Evolutionary conservation across 176 grass and related monocot species (phyloP), one percentile per base, ranked within the genome.

Genomic region (Aegilops sharonensis): DNA sequence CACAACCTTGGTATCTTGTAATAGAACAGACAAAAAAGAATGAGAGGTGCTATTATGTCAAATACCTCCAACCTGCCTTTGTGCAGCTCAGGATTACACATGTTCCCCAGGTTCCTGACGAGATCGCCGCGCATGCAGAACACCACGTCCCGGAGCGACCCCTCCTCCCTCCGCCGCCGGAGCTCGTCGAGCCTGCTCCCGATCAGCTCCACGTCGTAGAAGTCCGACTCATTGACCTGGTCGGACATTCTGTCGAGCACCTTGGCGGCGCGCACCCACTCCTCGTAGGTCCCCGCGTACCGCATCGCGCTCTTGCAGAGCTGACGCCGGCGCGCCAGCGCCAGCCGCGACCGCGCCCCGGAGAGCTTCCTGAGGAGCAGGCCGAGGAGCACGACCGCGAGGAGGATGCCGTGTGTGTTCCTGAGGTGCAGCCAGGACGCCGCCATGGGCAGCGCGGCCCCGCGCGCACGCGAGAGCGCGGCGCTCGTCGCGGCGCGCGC

Each of bases 21-120:
- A 68, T 45, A 75, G 24, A 32, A 27, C 25, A 67, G 10, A 79
- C 5, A 42, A 70, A 1, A 59, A 62, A 21, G 4, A 71, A 64
- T 9, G 5, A 29, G 11, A 71, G 39, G 37, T 57, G 57, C 21
- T 47, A 18, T 23, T 18, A 60, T 39, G 34, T 80, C 48, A 61
- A 34, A 61, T 94, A 98, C 97, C 93, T 99, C 86, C 73, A 94
- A 90, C 82, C 97, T 87, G 37, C 92, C 97, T 52, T 92, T 99
- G 21, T 99, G 94, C 11, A 99, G 87, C 87, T 95, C 97, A n/a
- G 97, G 92, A 71, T 96, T 96, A 40, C 94, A 93, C 97, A 96
- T 91, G 56, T 96, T 99, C 12, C 97, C 97, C 82, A 99, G 72
- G 82, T 96, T 99, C 83, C 97, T 94, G 15, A 96, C 73, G 3